Conservation (phyloP, 305 asterid genomes). For the Fraxinus nigra region DNA sequence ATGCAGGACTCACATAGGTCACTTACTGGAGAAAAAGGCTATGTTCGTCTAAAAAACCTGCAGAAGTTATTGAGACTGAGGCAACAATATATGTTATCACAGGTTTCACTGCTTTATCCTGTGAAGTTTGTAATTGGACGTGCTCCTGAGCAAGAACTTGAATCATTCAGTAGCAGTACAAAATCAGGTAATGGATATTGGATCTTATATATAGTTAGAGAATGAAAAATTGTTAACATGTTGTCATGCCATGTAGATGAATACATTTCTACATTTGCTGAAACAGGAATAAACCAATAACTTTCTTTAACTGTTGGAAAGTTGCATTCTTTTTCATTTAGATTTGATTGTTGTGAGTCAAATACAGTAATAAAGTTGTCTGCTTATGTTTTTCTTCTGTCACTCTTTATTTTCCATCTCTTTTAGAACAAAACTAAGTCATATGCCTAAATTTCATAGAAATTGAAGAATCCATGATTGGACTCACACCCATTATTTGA, state of each 20-base stretch:
- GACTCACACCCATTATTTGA: background rate
- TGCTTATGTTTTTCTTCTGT: background rate
- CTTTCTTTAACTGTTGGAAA: background rate
- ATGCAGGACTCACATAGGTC: slow-evolving; percentile 71
- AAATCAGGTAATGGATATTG: slow-evolving; percentile 52
- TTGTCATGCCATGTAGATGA: background rate
- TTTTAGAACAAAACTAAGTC: background rate
- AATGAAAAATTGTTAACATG: background rate
- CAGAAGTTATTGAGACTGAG: slow-evolving; percentile 67
- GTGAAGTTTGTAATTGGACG: slow-evolving; percentile 64
- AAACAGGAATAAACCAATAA: background rate
- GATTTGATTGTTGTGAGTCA: background rate
- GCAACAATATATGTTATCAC: slow-evolving; percentile 79
- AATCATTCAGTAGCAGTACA: slow-evolving; percentile 63
- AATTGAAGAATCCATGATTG: background rate
- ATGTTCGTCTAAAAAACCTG: slow-evolving; percentile 53
- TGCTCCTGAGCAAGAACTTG: slow-evolving; percentile 81
- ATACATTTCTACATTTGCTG: background rate
- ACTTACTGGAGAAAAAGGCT: slow-evolving; percentile 75
- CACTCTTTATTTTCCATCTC: background rate
- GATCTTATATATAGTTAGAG: background rate
- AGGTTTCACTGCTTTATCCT: slow-evolving; percentile 78
- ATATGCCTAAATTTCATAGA: background rate
- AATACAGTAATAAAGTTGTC: background rate
- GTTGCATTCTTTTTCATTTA: background rate